Conservation (phyloP, 768 basidiomycete genomes). For the Termitomyces eurrhizus region DNA sequence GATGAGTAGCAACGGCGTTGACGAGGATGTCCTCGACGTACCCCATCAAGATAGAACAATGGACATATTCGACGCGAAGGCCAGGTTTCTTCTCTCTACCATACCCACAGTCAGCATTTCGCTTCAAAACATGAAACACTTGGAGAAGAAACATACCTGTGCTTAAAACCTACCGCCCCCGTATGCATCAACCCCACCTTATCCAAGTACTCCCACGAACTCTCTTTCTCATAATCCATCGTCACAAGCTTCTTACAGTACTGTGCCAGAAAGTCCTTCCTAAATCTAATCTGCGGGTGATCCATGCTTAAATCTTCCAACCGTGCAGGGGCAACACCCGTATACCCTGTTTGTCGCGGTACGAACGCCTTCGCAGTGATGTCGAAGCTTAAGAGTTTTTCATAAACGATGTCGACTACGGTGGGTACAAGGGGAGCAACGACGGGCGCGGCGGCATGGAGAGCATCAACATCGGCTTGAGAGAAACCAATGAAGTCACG, state of each 20-base stretch:
- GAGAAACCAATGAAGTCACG: constrained; percentile 44
- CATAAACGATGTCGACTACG: constrained; percentile 42
- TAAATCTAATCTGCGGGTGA: constrained; percentile 44
- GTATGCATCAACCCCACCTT: constrained; percentile 51
- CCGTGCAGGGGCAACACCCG: constrained; percentile 32
- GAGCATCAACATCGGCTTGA: constrained; percentile 34
- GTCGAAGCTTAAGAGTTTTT: constrained; percentile 41
- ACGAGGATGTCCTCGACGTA: constrained; percentile 44
- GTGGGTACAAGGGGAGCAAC: constrained; percentile 39
- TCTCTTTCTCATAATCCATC: constrained; percentile 37
- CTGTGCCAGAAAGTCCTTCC: constrained; percentile 35
- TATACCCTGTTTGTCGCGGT: constrained; percentile 36
- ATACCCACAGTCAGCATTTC: background rate
- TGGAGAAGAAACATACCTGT: constrained; percentile 26
- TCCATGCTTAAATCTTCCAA: constrained; percentile 36
- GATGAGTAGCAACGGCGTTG: constrained; percentile 36
- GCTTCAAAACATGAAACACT: background rate
- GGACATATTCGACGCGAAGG: constrained; percentile 35
- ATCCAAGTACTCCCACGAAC: constrained; percentile 42
- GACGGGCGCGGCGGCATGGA: constrained; percentile 36
- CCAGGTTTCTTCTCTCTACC: constrained; percentile 22
- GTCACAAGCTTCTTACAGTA: constrained; percentile 36
- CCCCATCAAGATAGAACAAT: constrained; percentile 38
- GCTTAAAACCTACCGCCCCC: constrained; percentile 38
- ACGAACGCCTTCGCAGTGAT: constrained; percentile 37